Evolutionary conservation across 2,329 filamentous ascomycete species (phyloP).

Genomic region (Exophiala dermatitidis): DNA sequence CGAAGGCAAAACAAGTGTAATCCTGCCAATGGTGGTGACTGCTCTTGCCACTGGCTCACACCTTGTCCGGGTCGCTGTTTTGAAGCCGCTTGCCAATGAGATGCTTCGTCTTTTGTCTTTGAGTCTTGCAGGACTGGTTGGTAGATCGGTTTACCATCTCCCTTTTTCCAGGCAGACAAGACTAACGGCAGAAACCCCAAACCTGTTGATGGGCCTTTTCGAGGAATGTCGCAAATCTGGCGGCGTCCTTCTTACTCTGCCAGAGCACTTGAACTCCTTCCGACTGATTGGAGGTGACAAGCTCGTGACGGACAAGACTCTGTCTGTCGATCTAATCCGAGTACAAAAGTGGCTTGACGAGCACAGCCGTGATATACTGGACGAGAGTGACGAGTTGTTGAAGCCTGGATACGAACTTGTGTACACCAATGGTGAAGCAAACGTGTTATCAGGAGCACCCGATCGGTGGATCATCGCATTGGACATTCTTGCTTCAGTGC

Average conservation of each 20-base stretch:
- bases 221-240: slow-evolving; percentile 43
- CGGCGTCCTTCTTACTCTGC: slow-evolving; percentile 55
- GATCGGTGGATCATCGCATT: slow-evolving; percentile 53
- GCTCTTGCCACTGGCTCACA: slow-evolving; percentile 45
- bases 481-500: slow-evolving; percentile 33
- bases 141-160: slow-evolving; percentile 41
- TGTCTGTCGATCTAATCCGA: slow-evolving; percentile 35
- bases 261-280: slow-evolving; percentile 58
- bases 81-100: slow-evolving; percentile 55
- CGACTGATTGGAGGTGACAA: slow-evolving; percentile 55
- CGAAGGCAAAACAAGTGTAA: slow-evolving; percentile 62
- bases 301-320: slow-evolving; percentile 26
- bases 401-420: slow-evolving; percentile 55
- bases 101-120: slow-evolving; percentile 51
- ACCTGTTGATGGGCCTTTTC: slow-evolving; percentile 36
- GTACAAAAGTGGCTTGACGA: slow-evolving; percentile 43
- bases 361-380: slow-evolving; percentile 50
- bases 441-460: slow-evolving; percentile 46
- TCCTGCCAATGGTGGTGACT: slow-evolving; percentile 57
- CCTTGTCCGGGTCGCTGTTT: slow-evolving; percentile 54
- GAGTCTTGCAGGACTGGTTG: slow-evolving; percentile 41
- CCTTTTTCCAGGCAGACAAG: slow-evolving; percentile 41
- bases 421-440: slow-evolving; percentile 54
- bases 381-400: slow-evolving; percentile 61
- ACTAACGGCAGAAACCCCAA: slow-evolving; percentile 31